Conservation (phyloP, 2,329 filamentous ascomycete species). For the Penicillium sp. region DNA sequence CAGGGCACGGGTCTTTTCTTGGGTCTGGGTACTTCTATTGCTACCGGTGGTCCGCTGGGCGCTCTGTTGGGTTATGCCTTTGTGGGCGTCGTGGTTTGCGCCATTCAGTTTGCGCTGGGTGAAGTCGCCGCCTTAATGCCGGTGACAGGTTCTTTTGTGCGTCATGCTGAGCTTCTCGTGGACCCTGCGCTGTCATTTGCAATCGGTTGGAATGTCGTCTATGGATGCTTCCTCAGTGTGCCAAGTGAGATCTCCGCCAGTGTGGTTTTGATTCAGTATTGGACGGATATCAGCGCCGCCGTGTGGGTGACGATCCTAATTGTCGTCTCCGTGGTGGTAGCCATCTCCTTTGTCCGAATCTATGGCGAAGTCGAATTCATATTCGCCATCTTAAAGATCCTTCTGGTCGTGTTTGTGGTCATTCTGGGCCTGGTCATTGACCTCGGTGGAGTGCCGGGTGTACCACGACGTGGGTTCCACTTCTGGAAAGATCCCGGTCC, state of each 20-base stretch:
- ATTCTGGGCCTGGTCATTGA: slow-evolving; percentile 56
- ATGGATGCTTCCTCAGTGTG: slow-evolving; percentile 55
- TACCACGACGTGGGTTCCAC: slow-evolving; percentile 60
- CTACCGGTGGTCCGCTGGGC: slow-evolving; percentile 50
- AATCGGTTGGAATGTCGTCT: slow-evolving; percentile 49
- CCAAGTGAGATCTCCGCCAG: slow-evolving; percentile 63
- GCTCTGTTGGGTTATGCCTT: slow-evolving; percentile 52
- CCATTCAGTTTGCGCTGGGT: slow-evolving; percentile 52
- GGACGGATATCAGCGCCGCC: slow-evolving; percentile 44
- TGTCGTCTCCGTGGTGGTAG: slow-evolving; percentile 56
- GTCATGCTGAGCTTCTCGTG: slow-evolving; percentile 51
- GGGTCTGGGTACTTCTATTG: slow-evolving; percentile 51
- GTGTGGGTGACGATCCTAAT: slow-evolving; percentile 55
- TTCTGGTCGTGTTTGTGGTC: slow-evolving; percentile 48
- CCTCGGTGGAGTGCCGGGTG: slow-evolving; percentile 60
- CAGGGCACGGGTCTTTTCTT: slow-evolving; percentile 52
- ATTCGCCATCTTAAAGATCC: slow-evolving; percentile 53
- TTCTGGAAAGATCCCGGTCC: slow-evolving; percentile 70
- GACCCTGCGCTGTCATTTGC: slow-evolving; percentile 52
- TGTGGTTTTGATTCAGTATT: slow-evolving; percentile 62
- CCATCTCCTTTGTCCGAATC: slow-evolving; percentile 52
- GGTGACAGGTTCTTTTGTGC: slow-evolving; percentile 51
- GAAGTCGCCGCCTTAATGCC: slow-evolving; percentile 53
- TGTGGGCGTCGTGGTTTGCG: slow-evolving; percentile 50
- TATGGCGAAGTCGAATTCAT: slow-evolving; percentile 54